Evolutionary conservation across 1,139 yeast genomes (phyloP).

Genomic region (Protomyces macrosporus): DNA sequence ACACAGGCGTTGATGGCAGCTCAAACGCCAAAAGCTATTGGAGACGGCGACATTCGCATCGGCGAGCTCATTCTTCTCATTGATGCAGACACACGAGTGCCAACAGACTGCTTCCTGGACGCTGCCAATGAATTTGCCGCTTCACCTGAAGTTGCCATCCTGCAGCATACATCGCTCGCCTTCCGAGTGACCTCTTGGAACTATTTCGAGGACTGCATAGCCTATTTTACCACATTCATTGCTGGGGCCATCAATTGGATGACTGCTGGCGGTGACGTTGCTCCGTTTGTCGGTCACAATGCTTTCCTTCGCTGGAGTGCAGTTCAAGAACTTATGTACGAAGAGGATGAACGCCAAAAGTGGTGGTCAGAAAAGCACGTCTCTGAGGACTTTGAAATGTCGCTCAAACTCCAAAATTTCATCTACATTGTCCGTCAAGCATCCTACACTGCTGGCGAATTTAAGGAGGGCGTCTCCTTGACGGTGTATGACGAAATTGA

Average conservation of each 20-base stretch:
- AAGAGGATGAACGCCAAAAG: conserved; percentile 28
- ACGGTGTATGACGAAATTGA: conserved; percentile 31
- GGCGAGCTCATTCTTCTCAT: conserved; percentile 30
- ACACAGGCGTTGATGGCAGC: conserved; percentile 14
- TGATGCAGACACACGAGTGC: conserved; percentile 32
- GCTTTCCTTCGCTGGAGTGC: conserved; percentile 31
- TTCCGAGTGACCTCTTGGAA: conserved; percentile 29
- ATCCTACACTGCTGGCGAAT: conserved; percentile 28
- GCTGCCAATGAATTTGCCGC: conserved; percentile 31
- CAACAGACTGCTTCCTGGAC: conserved; percentile 31
- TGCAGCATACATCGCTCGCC: conserved; percentile 30
- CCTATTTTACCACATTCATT: conserved; percentile 30
- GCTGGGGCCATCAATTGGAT: conserved; percentile 31
- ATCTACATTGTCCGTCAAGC: conserved; percentile 29
- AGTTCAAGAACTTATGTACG: conserved; percentile 29
- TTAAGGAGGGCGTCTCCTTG: conserved; percentile 31
- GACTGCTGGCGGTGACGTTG: conserved; percentile 30
- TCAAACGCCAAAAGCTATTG: conserved; percentile 17
- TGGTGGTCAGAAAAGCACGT: conserved; percentile 31
- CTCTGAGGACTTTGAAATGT: conserved; percentile 31
- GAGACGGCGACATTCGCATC: conserved; percentile 30
- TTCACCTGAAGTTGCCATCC: conserved; percentile 30
- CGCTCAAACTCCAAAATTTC: conserved; percentile 29
- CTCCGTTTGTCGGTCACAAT: conserved; percentile 31
- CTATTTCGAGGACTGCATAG: conserved; percentile 31